Evolutionary conservation across 2,329 filamentous ascomycete genomes (phyloP).

Genomic region (Elsinoe australis): DNA sequence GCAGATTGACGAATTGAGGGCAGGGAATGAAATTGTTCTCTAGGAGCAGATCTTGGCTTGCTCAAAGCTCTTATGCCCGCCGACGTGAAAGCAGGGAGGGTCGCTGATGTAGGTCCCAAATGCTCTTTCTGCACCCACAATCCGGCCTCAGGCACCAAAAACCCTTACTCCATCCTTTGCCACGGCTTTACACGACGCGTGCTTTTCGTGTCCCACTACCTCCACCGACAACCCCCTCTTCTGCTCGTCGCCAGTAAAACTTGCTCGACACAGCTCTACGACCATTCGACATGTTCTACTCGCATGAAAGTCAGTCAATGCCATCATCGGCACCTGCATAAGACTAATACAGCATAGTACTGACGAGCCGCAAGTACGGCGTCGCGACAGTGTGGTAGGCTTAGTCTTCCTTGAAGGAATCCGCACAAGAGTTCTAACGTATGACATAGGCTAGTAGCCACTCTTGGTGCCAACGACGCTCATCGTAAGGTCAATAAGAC

Average conservation of each 20-base stretch:
- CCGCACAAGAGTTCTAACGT: conserved; percentile 21
- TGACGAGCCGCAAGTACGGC: conserved; percentile 80
- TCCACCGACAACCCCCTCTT: not conserved
- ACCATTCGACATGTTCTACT: conserved; percentile 71
- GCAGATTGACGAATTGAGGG: too few relatives aligned
- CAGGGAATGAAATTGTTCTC: too few relatives aligned
- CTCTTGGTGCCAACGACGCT: conserved; percentile 64
- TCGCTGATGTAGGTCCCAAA: too few relatives aligned
- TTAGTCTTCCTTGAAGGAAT: too few relatives aligned
- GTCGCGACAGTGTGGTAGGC: conserved; percentile 87
- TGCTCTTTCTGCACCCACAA: not conserved
- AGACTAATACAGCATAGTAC: conserved; percentile 43
- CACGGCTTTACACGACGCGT: not conserved
- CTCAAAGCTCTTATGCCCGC: too few relatives aligned
- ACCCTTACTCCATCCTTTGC: not conserved
- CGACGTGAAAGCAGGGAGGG: too few relatives aligned
- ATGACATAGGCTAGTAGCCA: conserved; percentile 72
- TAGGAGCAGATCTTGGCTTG: too few relatives aligned
- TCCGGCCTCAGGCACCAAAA: not conserved
- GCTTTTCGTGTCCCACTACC: not conserved
- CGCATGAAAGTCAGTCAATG: conserved; percentile 68
- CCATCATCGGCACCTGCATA: not conserved
- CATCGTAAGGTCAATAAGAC: conserved; percentile 72
- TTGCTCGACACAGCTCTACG: not conserved
- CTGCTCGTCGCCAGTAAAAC: not conserved